A percentile compares a stretch with the other conserved stretches of the same genome.
phyloP scores from a whole-genome alignment of 2,329 filamentous ascomycete species.

The Aspergillus costaricaensis region DNA sequence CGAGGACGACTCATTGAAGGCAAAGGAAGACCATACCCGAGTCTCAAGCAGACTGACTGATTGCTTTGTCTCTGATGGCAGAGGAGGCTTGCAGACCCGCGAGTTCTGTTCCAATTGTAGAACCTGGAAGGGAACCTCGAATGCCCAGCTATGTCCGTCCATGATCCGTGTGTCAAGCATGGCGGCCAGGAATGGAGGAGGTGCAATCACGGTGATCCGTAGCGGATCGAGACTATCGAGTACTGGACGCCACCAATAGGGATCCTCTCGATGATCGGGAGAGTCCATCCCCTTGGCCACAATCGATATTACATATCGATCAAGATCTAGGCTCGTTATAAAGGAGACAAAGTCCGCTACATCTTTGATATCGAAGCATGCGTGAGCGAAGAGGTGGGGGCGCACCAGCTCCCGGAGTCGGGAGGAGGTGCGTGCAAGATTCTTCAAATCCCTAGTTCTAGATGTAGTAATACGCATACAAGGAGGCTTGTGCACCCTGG shows the following conservation, averaged over 20 bases:
- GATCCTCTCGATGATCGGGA: constrained; percentile 40
- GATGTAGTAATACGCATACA: constrained; percentile 46
- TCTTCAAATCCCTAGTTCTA: constrained; percentile 53
- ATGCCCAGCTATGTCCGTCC: constrained; percentile 63
- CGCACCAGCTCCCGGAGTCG: constrained; percentile 56
- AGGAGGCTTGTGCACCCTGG: constrained; percentile 54
- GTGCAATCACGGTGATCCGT: constrained; percentile 60
- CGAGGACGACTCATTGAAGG: constrained; percentile 75
- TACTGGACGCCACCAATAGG: constrained; percentile 57
- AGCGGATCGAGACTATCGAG: constrained; percentile 57
- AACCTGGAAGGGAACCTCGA: constrained; percentile 64
- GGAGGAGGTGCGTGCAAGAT: constrained; percentile 55
- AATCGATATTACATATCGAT: constrained; percentile 49
- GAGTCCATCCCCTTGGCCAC: constrained; percentile 48
- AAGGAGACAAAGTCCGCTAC: constrained; percentile 43
- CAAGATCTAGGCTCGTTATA: constrained; percentile 33
- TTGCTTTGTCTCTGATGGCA: constrained; percentile 23
- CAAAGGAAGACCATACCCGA: constrained; percentile 65
- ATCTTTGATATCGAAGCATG: constrained; percentile 42
- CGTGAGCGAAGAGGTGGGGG: constrained; percentile 61
- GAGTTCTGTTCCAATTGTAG: constrained; percentile 48
- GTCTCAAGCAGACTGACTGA: constrained; percentile 54
- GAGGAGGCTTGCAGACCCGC: constrained; percentile 23
- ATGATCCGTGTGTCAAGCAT: constrained; percentile 61
- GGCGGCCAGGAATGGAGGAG: constrained; percentile 63